Conservation (phyloP, 805 yeast genomes). For the Metschnikowia anglica region DNA sequence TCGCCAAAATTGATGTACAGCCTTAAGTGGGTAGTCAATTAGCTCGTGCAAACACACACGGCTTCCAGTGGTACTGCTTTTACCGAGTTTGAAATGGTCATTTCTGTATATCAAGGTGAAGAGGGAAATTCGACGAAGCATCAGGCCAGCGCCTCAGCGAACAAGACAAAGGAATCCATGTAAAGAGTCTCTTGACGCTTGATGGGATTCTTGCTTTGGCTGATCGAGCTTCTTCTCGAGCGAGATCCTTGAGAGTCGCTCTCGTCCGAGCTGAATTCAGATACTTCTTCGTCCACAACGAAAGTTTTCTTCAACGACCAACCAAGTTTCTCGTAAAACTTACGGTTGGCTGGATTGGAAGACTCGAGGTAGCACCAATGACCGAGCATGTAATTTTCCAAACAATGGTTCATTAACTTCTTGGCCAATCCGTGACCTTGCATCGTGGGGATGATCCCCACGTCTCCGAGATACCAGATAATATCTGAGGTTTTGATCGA, state of each 20-base stretch:
- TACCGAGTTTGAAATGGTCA: no score
- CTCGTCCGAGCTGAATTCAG: slow-evolving; percentile 21
- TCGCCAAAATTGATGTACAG: slow-evolving; percentile 1
- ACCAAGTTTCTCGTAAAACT: slow-evolving; percentile 54
- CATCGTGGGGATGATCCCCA: slow-evolving; percentile 57
- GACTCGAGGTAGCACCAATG: slow-evolving; percentile 51
- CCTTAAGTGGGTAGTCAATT: slow-evolving; percentile 15
- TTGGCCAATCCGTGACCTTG: slow-evolving; percentile 61
- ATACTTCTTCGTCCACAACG: slow-evolving; percentile 26
- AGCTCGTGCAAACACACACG: slow-evolving; percentile 14
- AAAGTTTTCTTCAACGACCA: slow-evolving; percentile 39
- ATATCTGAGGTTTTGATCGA: slow-evolving; percentile 35
- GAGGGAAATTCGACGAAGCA: neutral
- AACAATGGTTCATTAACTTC: slow-evolving; percentile 48
- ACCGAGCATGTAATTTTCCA: slow-evolving; percentile 44
- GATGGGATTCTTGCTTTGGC: slow-evolving; percentile 5
- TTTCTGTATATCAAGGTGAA: no score
- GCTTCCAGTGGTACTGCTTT: slow-evolving; percentile 1
- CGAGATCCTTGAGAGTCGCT: slow-evolving; percentile 11
- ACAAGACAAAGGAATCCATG: slow-evolving; percentile 22
- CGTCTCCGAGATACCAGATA: slow-evolving; percentile 58
- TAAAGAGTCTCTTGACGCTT: slow-evolving; percentile 14
- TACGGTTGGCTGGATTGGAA: slow-evolving; percentile 53
- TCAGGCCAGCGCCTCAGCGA: slow-evolving; percentile 6
- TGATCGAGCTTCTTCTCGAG: slow-evolving; percentile 16